Percentiles rank a stretch among this genome's conserved stretches.
Conservation (phyloP, 2,329 filamentous ascomycete species). For the Cytospora piceae region DNA sequence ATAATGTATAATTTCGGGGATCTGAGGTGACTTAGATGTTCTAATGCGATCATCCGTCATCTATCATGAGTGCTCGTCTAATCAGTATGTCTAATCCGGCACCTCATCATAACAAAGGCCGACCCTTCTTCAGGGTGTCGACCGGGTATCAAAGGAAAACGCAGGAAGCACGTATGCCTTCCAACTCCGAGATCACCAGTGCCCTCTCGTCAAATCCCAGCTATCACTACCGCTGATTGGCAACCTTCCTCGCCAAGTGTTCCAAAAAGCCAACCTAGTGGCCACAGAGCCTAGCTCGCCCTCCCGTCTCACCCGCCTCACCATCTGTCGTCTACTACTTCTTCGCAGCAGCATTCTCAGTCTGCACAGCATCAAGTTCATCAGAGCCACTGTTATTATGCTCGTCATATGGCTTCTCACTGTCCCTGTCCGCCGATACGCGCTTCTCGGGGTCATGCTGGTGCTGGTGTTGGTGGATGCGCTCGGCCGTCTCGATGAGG, state of each 20-base stretch:
- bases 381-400: slow-evolving; percentile 19
- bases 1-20: neutral
- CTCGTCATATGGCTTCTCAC: slow-evolving; percentile 26
- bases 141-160: slow-evolving; percentile 28
- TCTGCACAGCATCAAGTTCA: slow-evolving; percentile 11
- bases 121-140: slow-evolving; percentile 12
- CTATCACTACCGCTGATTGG: neutral
- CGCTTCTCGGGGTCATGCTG: slow-evolving; percentile 17
- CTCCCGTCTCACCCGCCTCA: neutral
- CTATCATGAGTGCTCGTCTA: slow-evolving; percentile 1
- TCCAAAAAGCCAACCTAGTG: too few relatives aligned
- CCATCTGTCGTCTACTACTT: neutral
- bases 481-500: slow-evolving; percentile 34
- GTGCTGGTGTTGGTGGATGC: slow-evolving; percentile 23
- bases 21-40: neutral
- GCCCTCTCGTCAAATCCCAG: neutral
- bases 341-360: neutral
- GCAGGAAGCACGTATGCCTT: neutral
- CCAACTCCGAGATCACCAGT: neutral
- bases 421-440: slow-evolving; percentile 15
- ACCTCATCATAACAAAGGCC: slow-evolving; percentile 20
- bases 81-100: slow-evolving; percentile 9
- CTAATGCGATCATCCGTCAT: neutral
- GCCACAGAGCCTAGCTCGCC: neutral
- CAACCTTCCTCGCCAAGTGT: too few relatives aligned